Evolutionary conservation across 164 flowering plant species (phyloP).

Genomic region (Nelumbo lutea): DNA sequence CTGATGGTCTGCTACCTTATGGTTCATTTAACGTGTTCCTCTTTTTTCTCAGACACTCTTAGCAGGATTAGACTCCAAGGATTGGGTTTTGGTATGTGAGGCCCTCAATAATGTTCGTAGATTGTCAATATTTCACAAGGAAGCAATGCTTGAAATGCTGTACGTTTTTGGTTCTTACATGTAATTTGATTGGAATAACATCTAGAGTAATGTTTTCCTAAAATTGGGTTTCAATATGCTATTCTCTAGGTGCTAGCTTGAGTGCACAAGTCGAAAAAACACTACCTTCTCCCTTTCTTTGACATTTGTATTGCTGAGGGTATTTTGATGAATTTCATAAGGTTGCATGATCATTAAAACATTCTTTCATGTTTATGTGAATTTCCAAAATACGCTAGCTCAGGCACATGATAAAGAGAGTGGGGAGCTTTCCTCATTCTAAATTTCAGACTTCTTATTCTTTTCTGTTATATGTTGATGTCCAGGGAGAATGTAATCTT

Average conservation of each 20-base stretch:
- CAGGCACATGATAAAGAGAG: not conserved
- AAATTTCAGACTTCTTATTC: not conserved
- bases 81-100: constrained; percentile 80
- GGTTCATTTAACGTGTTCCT: constrained; percentile 4
- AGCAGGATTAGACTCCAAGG: constrained; percentile 69
- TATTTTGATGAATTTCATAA: not conserved
- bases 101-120: constrained; percentile 72
- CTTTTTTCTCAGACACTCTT: constrained; percentile 47
- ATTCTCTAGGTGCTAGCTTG: too few relatives aligned
- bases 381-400: not conserved
- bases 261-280: too few relatives aligned
- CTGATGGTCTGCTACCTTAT: not conserved
- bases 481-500: constrained; percentile 64
- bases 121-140: constrained; percentile 71
- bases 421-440: not conserved
- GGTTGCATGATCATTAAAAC: not conserved
- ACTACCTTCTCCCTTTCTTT: not conserved
- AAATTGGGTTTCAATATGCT: too few relatives aligned
- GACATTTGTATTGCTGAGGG: not conserved
- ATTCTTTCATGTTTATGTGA: not conserved
- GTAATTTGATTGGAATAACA: not conserved
- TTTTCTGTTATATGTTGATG: constrained; percentile 1
- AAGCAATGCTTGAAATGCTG: constrained; percentile 52
- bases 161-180: constrained; percentile 27
- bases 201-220: too few relatives aligned